Evolutionary conservation across 163 green algal species (phyloP).

Genomic region (Scenedesmus sp.): DNA sequence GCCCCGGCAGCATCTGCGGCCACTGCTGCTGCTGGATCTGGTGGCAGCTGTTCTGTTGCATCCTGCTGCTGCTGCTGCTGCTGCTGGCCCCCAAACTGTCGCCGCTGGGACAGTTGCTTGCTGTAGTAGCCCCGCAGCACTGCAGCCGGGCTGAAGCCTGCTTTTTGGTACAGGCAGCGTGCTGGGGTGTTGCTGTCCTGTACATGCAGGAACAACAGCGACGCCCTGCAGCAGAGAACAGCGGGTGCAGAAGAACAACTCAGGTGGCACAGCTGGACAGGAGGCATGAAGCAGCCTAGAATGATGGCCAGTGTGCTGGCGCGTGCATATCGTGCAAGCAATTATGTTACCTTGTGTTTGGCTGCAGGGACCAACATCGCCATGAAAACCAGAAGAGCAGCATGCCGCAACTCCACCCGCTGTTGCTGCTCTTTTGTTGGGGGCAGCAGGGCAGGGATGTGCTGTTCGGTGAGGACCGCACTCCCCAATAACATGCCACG

Average conservation of each 20-base stretch:
- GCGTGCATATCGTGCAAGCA: too few species aligned
- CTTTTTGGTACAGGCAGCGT: slow-evolving; percentile 9
- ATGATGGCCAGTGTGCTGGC: not conserved
- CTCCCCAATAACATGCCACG: too few species aligned
- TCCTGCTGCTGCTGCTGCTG: slow-evolving; percentile 43
- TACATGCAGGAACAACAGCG: slow-evolving; percentile 52
- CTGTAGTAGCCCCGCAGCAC: slow-evolving; percentile 44
- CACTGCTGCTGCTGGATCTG: not conserved
- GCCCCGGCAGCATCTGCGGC: not conserved
- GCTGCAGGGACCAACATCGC: too few species aligned
- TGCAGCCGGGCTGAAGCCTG: slow-evolving; percentile 24
- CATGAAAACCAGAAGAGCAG: too few species aligned
- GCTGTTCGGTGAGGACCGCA: too few species aligned
- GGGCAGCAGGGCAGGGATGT: too few species aligned
- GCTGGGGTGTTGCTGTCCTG: slow-evolving; percentile 47
- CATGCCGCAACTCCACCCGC: too few species aligned
- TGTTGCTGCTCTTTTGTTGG: too few species aligned
- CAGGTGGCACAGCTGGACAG: not conserved
- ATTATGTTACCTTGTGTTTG: too few species aligned
- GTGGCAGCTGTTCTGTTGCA: not conserved
- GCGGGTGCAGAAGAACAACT: not conserved
- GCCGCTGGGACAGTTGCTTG: not conserved
- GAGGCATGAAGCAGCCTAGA: not conserved
- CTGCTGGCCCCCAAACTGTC: slow-evolving; percentile 36
- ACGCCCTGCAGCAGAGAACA: slow-evolving; percentile 19